Conservation (phyloP, 2,329 filamentous ascomycete species). For the Sarocladium kiliense region DNA sequence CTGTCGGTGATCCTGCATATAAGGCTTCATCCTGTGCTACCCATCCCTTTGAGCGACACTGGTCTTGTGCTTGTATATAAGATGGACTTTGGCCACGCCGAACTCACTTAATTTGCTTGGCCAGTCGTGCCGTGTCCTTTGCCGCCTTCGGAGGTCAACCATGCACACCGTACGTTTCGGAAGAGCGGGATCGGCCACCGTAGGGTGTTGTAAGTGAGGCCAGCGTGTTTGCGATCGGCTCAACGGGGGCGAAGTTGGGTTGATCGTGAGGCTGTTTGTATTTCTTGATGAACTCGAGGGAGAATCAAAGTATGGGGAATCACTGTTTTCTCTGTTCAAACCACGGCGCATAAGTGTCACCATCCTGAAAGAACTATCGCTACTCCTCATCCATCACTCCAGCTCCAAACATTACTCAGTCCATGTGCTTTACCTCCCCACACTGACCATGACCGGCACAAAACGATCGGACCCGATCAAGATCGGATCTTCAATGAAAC, state of each 20-base stretch:
- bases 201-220: neutral
- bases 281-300: too few species aligned
- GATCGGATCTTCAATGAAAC: neutral
- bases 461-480: constrained; percentile 4
- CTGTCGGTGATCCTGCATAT: neutral
- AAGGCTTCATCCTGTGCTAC: constrained; percentile 1
- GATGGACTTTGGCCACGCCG: constrained; percentile 1
- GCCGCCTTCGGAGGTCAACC: neutral
- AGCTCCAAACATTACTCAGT: too few species aligned
- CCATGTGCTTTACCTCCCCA: too few species aligned
- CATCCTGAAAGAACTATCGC: neutral
- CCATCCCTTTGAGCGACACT: neutral
- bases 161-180: neutral
- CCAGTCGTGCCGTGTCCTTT: neutral
- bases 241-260: neutral
- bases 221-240: neutral
- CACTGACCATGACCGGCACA: too few species aligned
- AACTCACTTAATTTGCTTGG: neutral
- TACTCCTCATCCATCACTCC: too few species aligned
- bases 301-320: too few species aligned
- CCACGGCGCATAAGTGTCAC: neutral
- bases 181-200: neutral
- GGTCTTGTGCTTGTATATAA: neutral
- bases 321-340: neutral
- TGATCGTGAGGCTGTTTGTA: neutral